phyloP scores from a whole-genome alignment of 805 yeast genomes.

The Yamadazyma sp. region DNA sequence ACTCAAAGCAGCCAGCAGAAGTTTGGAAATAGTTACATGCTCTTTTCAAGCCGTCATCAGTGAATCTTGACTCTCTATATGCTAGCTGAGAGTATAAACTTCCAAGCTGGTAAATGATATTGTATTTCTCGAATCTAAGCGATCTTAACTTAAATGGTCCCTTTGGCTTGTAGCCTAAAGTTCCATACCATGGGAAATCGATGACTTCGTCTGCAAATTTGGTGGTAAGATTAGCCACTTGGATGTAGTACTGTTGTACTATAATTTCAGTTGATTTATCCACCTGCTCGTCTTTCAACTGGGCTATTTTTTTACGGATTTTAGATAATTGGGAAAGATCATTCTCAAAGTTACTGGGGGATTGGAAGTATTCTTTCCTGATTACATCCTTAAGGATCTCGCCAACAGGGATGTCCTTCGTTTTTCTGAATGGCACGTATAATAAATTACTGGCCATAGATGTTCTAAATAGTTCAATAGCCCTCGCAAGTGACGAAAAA shows the following conservation, averaged over 20 bases:
- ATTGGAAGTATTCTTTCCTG: constrained; percentile 44
- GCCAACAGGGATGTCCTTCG: constrained; percentile 43
- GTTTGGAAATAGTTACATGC: constrained; percentile 66
- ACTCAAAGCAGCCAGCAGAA: constrained; percentile 66
- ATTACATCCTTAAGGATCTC: constrained; percentile 44
- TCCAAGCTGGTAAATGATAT: constrained; percentile 69
- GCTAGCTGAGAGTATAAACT: constrained; percentile 62
- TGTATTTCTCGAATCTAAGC: constrained; percentile 57
- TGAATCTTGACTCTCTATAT: constrained; percentile 39
- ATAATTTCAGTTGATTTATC: constrained; percentile 35
- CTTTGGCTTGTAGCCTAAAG: constrained; percentile 55
- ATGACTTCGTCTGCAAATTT: constrained; percentile 67
- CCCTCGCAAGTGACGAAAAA: too few species aligned
- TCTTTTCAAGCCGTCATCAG: constrained; percentile 56
- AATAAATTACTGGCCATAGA: constrained; percentile 38
- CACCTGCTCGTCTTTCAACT: constrained; percentile 28
- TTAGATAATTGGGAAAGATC: constrained; percentile 37
- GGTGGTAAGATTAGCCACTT: constrained; percentile 41
- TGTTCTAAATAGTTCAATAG: too few species aligned
- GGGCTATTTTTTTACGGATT: constrained; percentile 44
- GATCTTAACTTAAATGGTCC: constrained; percentile 50
- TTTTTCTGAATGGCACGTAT: constrained; percentile 50
- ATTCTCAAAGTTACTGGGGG: constrained; percentile 30
- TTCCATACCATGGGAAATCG: constrained; percentile 71
- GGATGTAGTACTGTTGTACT: constrained; percentile 47